A percentile compares a stretch with the other conserved stretches of the same genome.
These are phyloP conservation scores for Neurospora sublineolata DNA, from an alignment of 495 filamentous ascomycete species.

Conservation along the genomic window DNA sequence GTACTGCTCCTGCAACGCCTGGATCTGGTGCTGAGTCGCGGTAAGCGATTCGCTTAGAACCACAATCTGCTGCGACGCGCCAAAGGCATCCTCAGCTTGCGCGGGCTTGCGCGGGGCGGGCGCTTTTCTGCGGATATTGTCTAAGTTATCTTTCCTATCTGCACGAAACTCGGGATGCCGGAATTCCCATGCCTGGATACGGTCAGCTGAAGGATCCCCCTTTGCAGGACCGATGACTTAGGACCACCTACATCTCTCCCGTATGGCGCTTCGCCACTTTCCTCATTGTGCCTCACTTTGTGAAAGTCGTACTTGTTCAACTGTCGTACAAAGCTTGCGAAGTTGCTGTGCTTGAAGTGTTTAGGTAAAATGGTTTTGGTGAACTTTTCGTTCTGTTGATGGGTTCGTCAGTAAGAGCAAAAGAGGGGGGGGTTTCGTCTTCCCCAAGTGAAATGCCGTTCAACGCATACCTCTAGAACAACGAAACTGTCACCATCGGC, in stretches of 20 bases:
- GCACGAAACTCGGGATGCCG: slow-evolving; percentile 94
- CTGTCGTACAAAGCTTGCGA: slow-evolving; percentile 96
- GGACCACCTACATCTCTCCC: slow-evolving; percentile 65
- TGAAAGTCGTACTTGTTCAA: slow-evolving; percentile 99
- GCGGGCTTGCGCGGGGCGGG: slow-evolving; percentile 77
- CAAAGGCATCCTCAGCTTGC: slow-evolving; percentile 58
- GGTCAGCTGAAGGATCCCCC: slow-evolving; percentile 11
- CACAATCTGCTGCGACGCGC: slow-evolving; percentile 71
- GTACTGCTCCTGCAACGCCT: slow-evolving; percentile 73
- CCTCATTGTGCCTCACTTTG: slow-evolving; percentile 96
- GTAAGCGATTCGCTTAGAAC: slow-evolving; percentile 76
- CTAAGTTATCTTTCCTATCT: slow-evolving; percentile 90
- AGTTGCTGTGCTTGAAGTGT: slow-evolving; percentile 99
- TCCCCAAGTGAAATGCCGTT: slow-evolving; percentile 1
- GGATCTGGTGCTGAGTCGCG: slow-evolving; percentile 85
- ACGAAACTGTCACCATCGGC: slow-evolving; percentile 93
- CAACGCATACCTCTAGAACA: slow-evolving; percentile 76
- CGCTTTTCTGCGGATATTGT: slow-evolving; percentile 93
- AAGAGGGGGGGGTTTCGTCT: neutral
- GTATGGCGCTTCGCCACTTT: slow-evolving; percentile 81
- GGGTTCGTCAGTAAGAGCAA: slow-evolving; percentile 1
- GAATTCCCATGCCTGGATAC: slow-evolving; percentile 81
- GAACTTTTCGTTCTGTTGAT: slow-evolving; percentile 82
- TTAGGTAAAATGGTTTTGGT: slow-evolving; percentile 95
- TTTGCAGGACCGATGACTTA: neutral